Conservation (phyloP, 331 rosid genomes). For the Cucumis variabilis region DNA sequence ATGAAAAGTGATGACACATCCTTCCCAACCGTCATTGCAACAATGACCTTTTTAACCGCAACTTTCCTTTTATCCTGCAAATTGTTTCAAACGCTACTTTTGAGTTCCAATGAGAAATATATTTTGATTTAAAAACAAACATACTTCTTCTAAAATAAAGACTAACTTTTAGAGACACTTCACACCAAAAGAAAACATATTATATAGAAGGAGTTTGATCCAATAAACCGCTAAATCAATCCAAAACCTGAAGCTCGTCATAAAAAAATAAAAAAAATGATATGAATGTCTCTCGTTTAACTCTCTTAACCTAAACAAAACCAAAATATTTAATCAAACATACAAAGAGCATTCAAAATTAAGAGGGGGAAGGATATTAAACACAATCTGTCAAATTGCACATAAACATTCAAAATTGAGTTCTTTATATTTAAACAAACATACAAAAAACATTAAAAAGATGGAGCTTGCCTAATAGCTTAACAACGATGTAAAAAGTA, state of each 20-base stretch:
- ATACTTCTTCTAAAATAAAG: neutral
- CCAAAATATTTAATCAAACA: slow-evolving; percentile 43
- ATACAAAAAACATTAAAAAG: neutral
- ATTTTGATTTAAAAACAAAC: slow-evolving; percentile 7
- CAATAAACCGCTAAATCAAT: neutral
- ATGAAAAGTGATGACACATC: slow-evolving; percentile 97
- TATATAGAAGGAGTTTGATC: neutral
- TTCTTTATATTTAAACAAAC: neutral
- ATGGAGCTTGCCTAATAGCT: neutral
- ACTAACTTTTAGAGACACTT: neutral
- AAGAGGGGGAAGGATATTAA: neutral
- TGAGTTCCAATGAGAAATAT: neutral
- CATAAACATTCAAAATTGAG: neutral
- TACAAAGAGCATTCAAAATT: slow-evolving; percentile 63
- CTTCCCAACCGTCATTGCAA: slow-evolving; percentile 99
- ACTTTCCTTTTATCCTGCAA: slow-evolving; percentile 96
- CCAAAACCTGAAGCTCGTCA: neutral
- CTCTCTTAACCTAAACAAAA: slow-evolving; percentile 15
- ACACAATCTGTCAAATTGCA: neutral
- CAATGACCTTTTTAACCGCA: slow-evolving; percentile 99
- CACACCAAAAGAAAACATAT: neutral
- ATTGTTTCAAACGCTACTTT: slow-evolving; percentile 24
- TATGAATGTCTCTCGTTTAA: neutral
- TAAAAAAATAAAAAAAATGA: neutral
- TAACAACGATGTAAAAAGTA: neutral